Evolutionary conservation across 371 early-diverging fungal species (phyloP).

Genomic region (Sporodiniella umbellata): DNA sequence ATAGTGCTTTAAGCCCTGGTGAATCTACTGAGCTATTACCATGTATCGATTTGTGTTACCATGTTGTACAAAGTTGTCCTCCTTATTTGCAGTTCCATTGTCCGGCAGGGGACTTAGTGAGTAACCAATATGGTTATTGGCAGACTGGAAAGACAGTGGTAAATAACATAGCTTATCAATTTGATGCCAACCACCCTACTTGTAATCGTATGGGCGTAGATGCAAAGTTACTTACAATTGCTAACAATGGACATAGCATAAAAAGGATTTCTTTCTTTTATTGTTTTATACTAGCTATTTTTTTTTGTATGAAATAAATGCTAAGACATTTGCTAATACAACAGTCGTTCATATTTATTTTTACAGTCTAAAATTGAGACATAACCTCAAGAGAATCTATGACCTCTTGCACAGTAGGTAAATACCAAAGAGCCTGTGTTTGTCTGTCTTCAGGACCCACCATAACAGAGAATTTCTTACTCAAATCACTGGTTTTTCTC

Average conservation of each 20-base stretch:
- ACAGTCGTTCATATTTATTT: neutral
- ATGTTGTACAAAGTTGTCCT: constrained; percentile 66
- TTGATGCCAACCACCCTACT: constrained; percentile 30
- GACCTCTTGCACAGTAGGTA: constrained; percentile 53
- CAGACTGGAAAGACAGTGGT: constrained; percentile 15
- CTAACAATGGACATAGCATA: neutral
- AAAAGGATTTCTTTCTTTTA: neutral
- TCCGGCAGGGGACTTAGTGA: constrained; percentile 50
- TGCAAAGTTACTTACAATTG: constrained; percentile 22
- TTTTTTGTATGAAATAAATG: constrained; percentile 1
- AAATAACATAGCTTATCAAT: constrained; percentile 22
- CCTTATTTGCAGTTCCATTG: constrained; percentile 59
- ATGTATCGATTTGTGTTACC: constrained; percentile 64
- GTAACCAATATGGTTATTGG: constrained; percentile 48
- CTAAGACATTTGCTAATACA: no score
- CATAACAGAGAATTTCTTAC: constrained; percentile 60
- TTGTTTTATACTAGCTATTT: neutral
- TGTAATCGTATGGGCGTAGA: constrained; percentile 39
- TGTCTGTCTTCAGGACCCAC: constrained; percentile 76
- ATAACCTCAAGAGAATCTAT: constrained; percentile 24
- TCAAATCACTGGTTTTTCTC: constrained; percentile 31
- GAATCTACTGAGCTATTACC: constrained; percentile 58
- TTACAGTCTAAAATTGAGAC: constrained; percentile 1
- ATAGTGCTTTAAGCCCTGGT: constrained; percentile 35
- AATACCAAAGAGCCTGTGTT: constrained; percentile 79